phyloP scores from a whole-genome alignment of 1,284 basidiomycete genomes.

The Ganoderma lucidum region DNA sequence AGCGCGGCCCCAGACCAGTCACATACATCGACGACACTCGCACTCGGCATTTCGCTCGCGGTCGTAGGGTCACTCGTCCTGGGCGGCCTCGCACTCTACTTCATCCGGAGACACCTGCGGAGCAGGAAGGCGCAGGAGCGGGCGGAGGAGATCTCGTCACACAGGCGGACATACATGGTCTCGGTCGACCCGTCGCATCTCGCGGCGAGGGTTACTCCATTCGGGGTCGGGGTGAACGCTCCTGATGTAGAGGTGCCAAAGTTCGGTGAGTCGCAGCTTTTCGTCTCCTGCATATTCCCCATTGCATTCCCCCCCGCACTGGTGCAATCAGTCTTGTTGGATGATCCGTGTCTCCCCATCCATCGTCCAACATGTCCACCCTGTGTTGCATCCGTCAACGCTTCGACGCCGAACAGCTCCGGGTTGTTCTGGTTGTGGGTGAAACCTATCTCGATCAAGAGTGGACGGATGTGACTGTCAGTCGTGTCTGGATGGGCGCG shows the following conservation, averaged over 20 bases:
- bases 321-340: neutral
- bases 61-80: conserved; percentile 31
- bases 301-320: neutral
- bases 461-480: neutral
- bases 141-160: conserved; percentile 25
- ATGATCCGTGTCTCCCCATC: too few relatives aligned
- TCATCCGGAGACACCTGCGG: conserved; percentile 28
- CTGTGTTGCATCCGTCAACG: neutral
- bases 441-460: neutral
- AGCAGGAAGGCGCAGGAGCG: conserved; percentile 16
- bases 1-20: conserved; percentile 10
- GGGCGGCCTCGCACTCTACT: conserved; percentile 30
- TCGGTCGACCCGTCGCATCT: conserved; percentile 36
- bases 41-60: conserved; percentile 34
- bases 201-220: conserved; percentile 39
- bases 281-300: neutral
- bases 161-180: conserved; percentile 31
- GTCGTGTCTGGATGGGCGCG: neutral
- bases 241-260: conserved; percentile 33
- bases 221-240: conserved; percentile 30
- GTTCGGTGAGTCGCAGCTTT: conserved; percentile 33
- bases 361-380: neutral
- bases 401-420: neutral
- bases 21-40: conserved; percentile 22
- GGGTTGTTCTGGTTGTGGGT: neutral